Evolutionary conservation across 2,329 filamentous ascomycete genomes (phyloP), one percentile per base, ranked within the genome.

Genomic region (Cadophora malorum): DNA sequence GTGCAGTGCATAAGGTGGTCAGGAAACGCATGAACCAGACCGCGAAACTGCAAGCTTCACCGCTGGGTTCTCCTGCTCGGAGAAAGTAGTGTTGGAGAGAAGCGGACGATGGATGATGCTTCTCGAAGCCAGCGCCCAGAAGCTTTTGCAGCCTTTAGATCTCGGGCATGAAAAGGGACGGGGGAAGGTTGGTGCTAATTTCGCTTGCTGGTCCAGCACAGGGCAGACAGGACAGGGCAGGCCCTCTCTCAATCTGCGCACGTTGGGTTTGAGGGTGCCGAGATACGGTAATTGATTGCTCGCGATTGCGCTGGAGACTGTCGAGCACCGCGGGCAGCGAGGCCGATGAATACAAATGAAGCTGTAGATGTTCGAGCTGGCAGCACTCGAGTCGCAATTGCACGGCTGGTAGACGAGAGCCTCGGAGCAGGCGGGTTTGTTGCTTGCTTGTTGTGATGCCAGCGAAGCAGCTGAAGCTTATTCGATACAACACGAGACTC

Each of bases 381-480:
- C 21, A 41, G 14, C 50, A 52, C 38, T 55, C 19, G 50, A 64
- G 62, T 65, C 64, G 69, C 66, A 68, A 61, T 60, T 50, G 63
- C 63, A 31, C 62, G 63, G 64, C 31, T 49, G 53, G 21, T 16
- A 19, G 56, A 35, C 28, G n/a, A 62, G 59, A 58, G n/a, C 19
- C 52, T 33, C 52, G 52, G 52, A 49, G 59, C 21, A 47, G 64
- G 55, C 49, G 64, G 58, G 23, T 65, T 49, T 67, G 66, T 61
- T 71, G 69, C 62, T 61, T 71, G 70, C 62, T 70, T 68, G 68
- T 72, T 70, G 68, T 67, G 71, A 69, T 72, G 71, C 72, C 72
- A 73, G 67, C 72, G 64, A 68, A 73, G 69, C 69, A 59, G 64
- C 64, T 67, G 69, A 62, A 65, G 70, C 69, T 69, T 66, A 72